Percentiles rank a stretch among this genome's conserved stretches.
These are phyloP conservation scores for Verticillium albo-atrum DNA, from an alignment of 2,329 filamentous ascomycete genomes.

Conservation along the genomic window DNA sequence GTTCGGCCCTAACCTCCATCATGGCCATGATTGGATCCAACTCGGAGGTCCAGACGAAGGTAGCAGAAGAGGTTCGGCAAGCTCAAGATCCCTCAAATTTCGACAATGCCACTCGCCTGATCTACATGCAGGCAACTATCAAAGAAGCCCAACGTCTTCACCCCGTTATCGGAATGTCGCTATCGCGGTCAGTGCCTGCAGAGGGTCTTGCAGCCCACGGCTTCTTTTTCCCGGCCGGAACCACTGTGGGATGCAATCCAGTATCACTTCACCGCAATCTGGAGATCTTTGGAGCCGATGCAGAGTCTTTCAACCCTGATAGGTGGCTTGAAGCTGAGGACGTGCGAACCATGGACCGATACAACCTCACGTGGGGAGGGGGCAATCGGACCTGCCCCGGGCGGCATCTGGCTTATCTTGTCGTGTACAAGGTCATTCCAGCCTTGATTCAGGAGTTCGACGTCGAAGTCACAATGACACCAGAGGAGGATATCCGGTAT, in stretches of 20 bases:
- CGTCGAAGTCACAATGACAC: constrained; percentile 33
- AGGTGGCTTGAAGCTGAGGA: constrained; percentile 38
- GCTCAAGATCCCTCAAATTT: constrained; percentile 13
- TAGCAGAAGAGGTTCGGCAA: constrained; percentile 23
- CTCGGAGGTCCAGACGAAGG: constrained; percentile 21
- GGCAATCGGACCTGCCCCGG: constrained; percentile 47
- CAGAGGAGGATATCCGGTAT: constrained; percentile 31
- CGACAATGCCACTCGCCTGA: constrained; percentile 18
- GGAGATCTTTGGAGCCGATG: constrained; percentile 43
- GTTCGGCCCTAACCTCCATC: constrained; percentile 44
- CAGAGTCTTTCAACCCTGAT: constrained; percentile 37
- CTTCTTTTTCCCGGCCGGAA: constrained; percentile 35
- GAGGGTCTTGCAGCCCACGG: constrained; percentile 32
- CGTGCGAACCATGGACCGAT: constrained; percentile 38
- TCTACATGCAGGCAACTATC: constrained; percentile 39
- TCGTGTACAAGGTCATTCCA: constrained; percentile 39
- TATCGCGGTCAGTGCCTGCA: constrained; percentile 39
- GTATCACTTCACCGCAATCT: constrained; percentile 44
- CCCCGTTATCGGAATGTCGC: constrained; percentile 47
- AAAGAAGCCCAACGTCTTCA: constrained; percentile 46
- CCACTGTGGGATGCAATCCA: constrained; percentile 47
- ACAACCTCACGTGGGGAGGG: constrained; percentile 47
- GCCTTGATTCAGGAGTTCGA: constrained; percentile 39
- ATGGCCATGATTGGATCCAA: constrained; percentile 42
- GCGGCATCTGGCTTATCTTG: constrained; percentile 43